Evolutionary conservation across 1,284 basidiomycete species (phyloP).

Genomic region (Melampsora americana): DNA sequence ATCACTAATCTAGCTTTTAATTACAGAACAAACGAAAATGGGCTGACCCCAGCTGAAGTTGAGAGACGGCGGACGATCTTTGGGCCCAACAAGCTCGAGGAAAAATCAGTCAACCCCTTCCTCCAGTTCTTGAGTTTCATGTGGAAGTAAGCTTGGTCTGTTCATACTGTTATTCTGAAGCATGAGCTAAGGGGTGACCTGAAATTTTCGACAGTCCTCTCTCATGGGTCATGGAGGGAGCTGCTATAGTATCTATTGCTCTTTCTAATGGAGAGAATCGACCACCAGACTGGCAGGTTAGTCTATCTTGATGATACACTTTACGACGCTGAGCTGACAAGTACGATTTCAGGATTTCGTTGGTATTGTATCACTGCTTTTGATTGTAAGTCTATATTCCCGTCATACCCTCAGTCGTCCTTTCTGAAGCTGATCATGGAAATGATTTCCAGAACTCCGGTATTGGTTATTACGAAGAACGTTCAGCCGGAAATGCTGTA

Average conservation of each 20-base stretch:
- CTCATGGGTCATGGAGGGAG: slow-evolving; percentile 99
- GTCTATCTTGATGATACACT: background rate
- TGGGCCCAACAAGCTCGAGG: slow-evolving; percentile 91
- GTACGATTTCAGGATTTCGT: slow-evolving; percentile 67
- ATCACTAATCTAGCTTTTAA: background rate
- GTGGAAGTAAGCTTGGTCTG: slow-evolving; percentile 37
- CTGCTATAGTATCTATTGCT: slow-evolving; percentile 90
- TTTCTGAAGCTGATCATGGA: background rate
- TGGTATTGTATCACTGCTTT: slow-evolving; percentile 85
- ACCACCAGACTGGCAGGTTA: slow-evolving; percentile 81
- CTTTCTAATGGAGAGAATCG: slow-evolving; percentile 84
- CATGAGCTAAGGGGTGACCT: background rate
- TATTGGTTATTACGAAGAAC: slow-evolving; percentile 98
- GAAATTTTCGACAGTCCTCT: slow-evolving; percentile 60
- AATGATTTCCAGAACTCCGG: slow-evolving; percentile 65
- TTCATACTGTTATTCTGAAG: background rate
- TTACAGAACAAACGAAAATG: slow-evolving; percentile 61
- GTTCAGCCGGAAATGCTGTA: slow-evolving; percentile 94
- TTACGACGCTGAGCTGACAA: background rate
- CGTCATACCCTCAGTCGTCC: too few species aligned
- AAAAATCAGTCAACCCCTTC: slow-evolving; percentile 79
- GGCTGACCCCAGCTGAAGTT: slow-evolving; percentile 74
- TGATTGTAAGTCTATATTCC: slow-evolving; percentile 63
- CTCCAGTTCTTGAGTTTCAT: slow-evolving; percentile 60
- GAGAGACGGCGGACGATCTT: slow-evolving; percentile 84